Evolutionary conservation across 495 filamentous ascomycete species (phyloP).

Genomic region (Aspergillus steynii): DNA sequence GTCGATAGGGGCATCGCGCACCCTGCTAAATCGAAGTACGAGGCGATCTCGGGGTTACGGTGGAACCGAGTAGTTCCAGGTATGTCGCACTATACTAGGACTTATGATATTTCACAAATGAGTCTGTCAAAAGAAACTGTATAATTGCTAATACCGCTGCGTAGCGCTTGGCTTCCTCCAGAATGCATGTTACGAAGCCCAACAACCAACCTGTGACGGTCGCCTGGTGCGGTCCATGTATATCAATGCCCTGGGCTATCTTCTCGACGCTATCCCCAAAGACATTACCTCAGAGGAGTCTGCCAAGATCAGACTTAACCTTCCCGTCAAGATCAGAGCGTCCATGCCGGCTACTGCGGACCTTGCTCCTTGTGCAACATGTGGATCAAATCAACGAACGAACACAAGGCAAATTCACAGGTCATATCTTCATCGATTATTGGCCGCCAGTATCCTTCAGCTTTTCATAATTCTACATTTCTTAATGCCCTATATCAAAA

Average conservation of each 20-base stretch:
- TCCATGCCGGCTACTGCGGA: conserved; percentile 10
- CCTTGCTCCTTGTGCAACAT: conserved; percentile 27
- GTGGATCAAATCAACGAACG: conserved; percentile 10
- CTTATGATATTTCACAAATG: not conserved
- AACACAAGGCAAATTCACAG: conserved; percentile 7
- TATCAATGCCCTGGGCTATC: conserved; percentile 63
- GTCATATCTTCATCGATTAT: conserved; percentile 58
- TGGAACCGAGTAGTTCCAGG: conserved; percentile 46
- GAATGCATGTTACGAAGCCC: conserved; percentile 41
- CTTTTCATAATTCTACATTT: conserved; percentile 58
- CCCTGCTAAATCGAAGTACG: conserved; percentile 26
- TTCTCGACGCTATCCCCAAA: conserved; percentile 63
- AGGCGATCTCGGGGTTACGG: conserved; percentile 37
- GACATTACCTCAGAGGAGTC: conserved; percentile 51
- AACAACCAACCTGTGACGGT: conserved; percentile 35
- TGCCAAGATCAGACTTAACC: conserved; percentile 26
- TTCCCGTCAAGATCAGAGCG: conserved; percentile 31
- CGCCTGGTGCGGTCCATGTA: conserved; percentile 65
- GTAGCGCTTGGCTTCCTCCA: conserved; percentile 42
- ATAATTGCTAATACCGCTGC: not conserved
- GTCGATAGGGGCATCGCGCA: not conserved
- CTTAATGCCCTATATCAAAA: conserved; percentile 57
- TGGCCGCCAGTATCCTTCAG: conserved; percentile 56
- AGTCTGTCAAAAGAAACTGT: not conserved
- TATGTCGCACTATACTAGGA: conserved; percentile 18